These are phyloP conservation scores for Fusarium ramigenum DNA, from an alignment of 2,329 filamentous ascomycete genomes.

Conservation along the genomic window DNA sequence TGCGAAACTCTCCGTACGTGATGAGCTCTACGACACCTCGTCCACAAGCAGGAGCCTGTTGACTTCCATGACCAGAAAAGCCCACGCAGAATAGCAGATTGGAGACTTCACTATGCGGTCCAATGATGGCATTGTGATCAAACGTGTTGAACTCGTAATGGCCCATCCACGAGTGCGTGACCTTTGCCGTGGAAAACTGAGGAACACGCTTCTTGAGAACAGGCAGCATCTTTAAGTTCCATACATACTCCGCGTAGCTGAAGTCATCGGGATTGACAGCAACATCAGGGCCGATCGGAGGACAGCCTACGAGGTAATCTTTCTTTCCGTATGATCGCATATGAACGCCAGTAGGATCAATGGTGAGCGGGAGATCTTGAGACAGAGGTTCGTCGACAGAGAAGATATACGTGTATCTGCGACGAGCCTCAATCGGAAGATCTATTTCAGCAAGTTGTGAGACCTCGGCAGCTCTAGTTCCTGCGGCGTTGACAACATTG, in stretches of 20 bases:
- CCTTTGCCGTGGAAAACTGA: conserved; percentile 6
- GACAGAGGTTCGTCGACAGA: conserved; percentile 12
- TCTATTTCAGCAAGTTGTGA: background rate
- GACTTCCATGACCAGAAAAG: conserved; percentile 15
- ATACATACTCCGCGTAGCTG: conserved; percentile 9
- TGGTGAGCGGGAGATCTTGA: conserved; percentile 11
- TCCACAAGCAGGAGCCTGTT: conserved; percentile 16
- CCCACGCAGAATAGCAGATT: conserved; percentile 9
- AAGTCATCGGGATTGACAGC: conserved; percentile 7
- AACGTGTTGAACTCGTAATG: conserved; percentile 25
- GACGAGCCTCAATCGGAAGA: conserved; percentile 12
- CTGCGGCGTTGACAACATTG: background rate
- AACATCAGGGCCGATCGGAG: background rate
- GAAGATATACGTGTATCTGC: conserved; percentile 18
- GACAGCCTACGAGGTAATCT: conserved; percentile 15
- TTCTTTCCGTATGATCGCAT: conserved; percentile 15
- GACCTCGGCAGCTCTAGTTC: conserved; percentile 4
- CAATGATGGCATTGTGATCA: conserved; percentile 20
- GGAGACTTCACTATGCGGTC: background rate
- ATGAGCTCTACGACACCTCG: conserved; percentile 14
- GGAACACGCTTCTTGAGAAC: conserved; percentile 14
- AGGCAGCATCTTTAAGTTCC: conserved; percentile 19
- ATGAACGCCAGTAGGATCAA: conserved; percentile 18
- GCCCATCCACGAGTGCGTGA: conserved; percentile 18
- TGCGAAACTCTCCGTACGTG: conserved; percentile 7